Base-by-base conservation (phyloP, 2,329 filamentous ascomycete species). In the Mollisiaceae sp. region DNA sequence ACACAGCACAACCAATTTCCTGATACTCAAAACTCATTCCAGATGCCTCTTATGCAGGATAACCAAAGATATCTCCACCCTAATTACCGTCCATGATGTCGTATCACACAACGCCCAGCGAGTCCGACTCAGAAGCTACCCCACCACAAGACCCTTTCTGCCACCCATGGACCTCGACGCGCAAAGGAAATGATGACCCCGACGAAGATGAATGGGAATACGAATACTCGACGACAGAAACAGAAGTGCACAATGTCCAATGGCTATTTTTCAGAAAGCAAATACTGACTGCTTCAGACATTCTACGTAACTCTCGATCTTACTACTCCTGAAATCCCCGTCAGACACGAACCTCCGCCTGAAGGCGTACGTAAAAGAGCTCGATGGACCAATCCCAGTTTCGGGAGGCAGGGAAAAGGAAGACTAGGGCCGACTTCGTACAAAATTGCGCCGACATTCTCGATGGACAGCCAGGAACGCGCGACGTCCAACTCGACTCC, bases 131-230 rank as follows among this genome's bases (percentile, higher is more conserved):
- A 50, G 56, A 60, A 63, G 22, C 57, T 69, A 67, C 68, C 69
- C 71, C 69, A 52, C 71, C 65, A 66, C 54, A 63, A 52, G 43
- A 69, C 55, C 45, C 41, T 32, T 63, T 43, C 41, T 52, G 39
- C 38, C 54, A 43, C 32, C 62, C 57, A 68, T 66, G 55, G 39
- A 50, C 43, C 60, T 60, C 32, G 50, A 15, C 45, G 43, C 36
- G 20, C 56, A 15, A 52, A 24, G 57, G 32, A 35, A 35, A 52
- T 41, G 59, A 67, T 56, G 59, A 62, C 11, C 67, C 67, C 11
- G 80, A 87, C 65, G 85, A 89, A 58, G 85, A 88, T 15, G 86
- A 88, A 59, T 90, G 86, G 86, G 87, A 90, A 72, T 89, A 89
- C 69, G 87, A 90, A 70, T 90, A 90, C 72, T 89, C 87, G 0